Evolutionary conservation across 192 early-diverging fungal species (phyloP).

Genomic region (Rhizophagus clarus): DNA sequence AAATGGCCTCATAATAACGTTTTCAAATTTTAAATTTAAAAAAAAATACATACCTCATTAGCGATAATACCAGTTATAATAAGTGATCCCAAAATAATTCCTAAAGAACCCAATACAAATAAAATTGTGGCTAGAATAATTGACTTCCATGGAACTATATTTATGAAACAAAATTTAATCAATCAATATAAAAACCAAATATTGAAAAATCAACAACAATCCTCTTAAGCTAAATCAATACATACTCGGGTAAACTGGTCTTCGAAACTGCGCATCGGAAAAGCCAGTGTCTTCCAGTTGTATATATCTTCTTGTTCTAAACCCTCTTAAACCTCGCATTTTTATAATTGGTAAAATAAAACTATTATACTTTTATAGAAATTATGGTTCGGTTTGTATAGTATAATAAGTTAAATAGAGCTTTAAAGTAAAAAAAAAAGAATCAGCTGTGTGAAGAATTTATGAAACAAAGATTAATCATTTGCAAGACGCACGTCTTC

Average conservation of each 20-base stretch:
- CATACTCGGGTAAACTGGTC: background rate
- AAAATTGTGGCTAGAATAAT: slow-evolving; percentile 50
- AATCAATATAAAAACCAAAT: background rate
- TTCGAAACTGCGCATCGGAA: slow-evolving; percentile 18
- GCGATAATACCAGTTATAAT: slow-evolving; percentile 51
- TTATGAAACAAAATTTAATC: slow-evolving; percentile 18
- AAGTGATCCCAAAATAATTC: slow-evolving; percentile 52
- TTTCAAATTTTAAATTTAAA: background rate
- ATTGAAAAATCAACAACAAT: background rate
- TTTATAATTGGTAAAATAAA: background rate
- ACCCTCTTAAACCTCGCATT: slow-evolving; percentile 7
- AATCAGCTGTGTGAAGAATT: no score
- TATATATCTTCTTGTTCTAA: slow-evolving; percentile 10
- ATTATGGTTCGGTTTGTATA: no score
- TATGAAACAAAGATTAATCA: no score
- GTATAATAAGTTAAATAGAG: no score
- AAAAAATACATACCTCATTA: slow-evolving; percentile 43
- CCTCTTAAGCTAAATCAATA: background rate
- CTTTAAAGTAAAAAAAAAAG: no score
- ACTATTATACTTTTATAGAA: background rate
- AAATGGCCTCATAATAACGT: background rate
- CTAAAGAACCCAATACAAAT: slow-evolving; percentile 46
- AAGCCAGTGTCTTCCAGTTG: background rate
- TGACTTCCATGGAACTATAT: slow-evolving; percentile 58
- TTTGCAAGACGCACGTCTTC: no score